These are phyloP conservation scores for Apiospora malaysiana DNA, from an alignment of 2,329 filamentous ascomycete species.

Conservation along the genomic window DNA sequence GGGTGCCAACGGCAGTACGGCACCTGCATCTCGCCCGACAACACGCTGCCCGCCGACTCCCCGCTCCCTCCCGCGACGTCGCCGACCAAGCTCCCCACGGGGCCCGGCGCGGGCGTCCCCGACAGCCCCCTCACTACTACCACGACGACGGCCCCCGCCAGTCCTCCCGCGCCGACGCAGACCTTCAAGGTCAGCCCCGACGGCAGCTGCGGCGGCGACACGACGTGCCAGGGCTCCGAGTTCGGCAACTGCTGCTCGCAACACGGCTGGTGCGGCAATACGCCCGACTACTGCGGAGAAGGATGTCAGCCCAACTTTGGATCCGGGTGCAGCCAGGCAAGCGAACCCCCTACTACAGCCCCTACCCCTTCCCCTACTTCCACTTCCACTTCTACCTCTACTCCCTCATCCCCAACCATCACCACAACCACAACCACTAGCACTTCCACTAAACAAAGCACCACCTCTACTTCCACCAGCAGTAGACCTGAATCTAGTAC, in stretches of 20 bases:
- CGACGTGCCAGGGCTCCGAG: conserved; percentile 37
- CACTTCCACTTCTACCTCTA: conserved; percentile 26
- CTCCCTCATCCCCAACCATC: conserved; percentile 27
- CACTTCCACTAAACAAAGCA: conserved; percentile 28
- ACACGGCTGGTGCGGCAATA: conserved; percentile 46
- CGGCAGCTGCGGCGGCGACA: conserved; percentile 35
- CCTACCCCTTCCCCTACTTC: conserved; percentile 28
- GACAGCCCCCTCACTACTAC: background rate
- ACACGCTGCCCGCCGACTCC: conserved; percentile 31
- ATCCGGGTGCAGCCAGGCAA: conserved; percentile 30
- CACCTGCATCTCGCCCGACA: conserved; percentile 30
- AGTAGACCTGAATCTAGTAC: conserved; percentile 29
- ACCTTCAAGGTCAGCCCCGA: conserved; percentile 33
- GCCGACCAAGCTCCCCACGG: background rate
- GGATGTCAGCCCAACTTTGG: conserved; percentile 46
- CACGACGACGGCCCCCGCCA: background rate
- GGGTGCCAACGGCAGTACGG: conserved; percentile 35
- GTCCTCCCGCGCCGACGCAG: background rate
- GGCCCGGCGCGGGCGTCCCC: conserved; percentile 29
- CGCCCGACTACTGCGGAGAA: conserved; percentile 45
- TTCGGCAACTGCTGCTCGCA: conserved; percentile 40
- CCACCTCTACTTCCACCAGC: conserved; percentile 25
- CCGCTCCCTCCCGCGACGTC: conserved; percentile 30
- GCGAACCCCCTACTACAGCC: conserved; percentile 28
- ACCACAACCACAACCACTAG: conserved; percentile 23